These are phyloP conservation scores for Nectriaceae sp. DNA, from an alignment of 2,329 filamentous ascomycete genomes.

Conservation along the genomic window DNA sequence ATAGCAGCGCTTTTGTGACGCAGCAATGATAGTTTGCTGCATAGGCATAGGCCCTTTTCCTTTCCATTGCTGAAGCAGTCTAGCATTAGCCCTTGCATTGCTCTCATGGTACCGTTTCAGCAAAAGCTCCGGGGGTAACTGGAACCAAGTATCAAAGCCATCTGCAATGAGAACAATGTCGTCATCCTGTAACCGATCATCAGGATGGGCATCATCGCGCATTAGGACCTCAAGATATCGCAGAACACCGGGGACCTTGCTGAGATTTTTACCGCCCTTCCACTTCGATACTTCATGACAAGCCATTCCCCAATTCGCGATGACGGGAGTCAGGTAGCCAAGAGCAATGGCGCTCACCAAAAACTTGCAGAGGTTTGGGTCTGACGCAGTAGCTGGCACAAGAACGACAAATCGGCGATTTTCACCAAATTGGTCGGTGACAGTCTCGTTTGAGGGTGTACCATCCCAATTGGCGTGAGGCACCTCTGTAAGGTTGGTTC, in stretches of 20 bases:
- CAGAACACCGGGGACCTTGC: slow-evolving; percentile 24
- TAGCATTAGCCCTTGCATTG: slow-evolving; percentile 14
- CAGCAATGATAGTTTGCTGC: slow-evolving; percentile 25
- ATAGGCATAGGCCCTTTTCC: slow-evolving; percentile 14
- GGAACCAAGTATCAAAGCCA: slow-evolving; percentile 31
- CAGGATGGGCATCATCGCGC: slow-evolving; percentile 6
- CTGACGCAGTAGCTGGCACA: slow-evolving; percentile 18
- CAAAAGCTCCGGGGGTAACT: slow-evolving; percentile 27
- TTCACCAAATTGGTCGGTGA: background rate
- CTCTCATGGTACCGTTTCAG: slow-evolving; percentile 23
- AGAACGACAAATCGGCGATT: slow-evolving; percentile 20
- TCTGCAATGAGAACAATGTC: slow-evolving; percentile 29
- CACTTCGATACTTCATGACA: slow-evolving; percentile 8
- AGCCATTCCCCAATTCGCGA: slow-evolving; percentile 24
- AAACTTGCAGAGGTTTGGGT: slow-evolving; percentile 25
- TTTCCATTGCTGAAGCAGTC: slow-evolving; percentile 17
- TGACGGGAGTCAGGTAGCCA: slow-evolving; percentile 23
- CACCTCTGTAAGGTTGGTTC: background rate
- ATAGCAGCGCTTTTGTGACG: slow-evolving; percentile 26
- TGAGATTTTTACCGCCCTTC: slow-evolving; percentile 17
- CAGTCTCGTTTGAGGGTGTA: background rate
- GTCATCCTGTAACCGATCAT: slow-evolving; percentile 15
- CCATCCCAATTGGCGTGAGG: background rate
- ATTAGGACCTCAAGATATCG: slow-evolving; percentile 19
- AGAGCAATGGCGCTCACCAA: slow-evolving; percentile 19